These are phyloP conservation scores for Cadophora sp. DNA, from an alignment of 2,329 filamentous ascomycete genomes.

Conservation along the genomic window DNA sequence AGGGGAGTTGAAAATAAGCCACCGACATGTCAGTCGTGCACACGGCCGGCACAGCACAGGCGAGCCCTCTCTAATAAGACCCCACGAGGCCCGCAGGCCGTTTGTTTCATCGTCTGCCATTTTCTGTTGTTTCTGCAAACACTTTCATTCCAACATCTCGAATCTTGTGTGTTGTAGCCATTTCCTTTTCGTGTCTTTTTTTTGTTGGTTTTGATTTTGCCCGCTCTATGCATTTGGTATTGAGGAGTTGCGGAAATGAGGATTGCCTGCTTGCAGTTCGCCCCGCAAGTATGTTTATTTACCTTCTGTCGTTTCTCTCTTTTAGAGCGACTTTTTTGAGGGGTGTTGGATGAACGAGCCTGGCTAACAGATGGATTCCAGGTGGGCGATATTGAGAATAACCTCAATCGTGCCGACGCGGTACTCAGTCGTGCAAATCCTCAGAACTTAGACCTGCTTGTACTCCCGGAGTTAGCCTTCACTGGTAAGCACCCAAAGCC, in stretches of 20 bases:
- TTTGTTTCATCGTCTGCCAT: background rate
- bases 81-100: background rate
- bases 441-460: slow-evolving; percentile 68
- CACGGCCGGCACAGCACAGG: background rate
- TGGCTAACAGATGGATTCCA: slow-evolving; percentile 43
- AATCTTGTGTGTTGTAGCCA: background rate
- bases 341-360: background rate
- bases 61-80: background rate
- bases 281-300: slow-evolving; percentile 57
- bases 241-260: slow-evolving; percentile 57
- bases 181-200: background rate
- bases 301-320: no score
- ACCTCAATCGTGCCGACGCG: slow-evolving; percentile 70
- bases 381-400: slow-evolving; percentile 73
- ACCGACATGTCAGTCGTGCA: background rate
- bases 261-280: slow-evolving; percentile 75
- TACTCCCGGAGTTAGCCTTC: slow-evolving; percentile 80
- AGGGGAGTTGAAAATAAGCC: background rate
- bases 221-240: background rate
- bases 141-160: background rate
- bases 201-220: no score
- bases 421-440: slow-evolving; percentile 62
- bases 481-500: slow-evolving; percentile 55
- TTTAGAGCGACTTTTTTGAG: background rate
- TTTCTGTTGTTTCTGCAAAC: background rate